These are phyloP conservation scores for Erodium chrysanthum DNA, from an alignment of 441 rosid species.

Conservation along the genomic window DNA sequence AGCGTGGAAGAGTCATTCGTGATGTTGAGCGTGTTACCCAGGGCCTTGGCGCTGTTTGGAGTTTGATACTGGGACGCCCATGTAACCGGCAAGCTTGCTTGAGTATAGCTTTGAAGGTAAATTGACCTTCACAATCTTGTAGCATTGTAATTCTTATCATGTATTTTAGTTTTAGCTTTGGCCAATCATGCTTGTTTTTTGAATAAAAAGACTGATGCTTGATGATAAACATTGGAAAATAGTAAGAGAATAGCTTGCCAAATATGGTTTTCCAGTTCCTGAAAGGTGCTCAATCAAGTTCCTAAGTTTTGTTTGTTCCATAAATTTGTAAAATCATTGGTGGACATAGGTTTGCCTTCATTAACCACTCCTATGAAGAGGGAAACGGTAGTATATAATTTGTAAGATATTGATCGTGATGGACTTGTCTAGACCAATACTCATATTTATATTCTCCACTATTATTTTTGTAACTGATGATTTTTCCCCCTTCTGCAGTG, in stretches of 20 bases:
- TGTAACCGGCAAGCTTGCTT: conserved; percentile 77
- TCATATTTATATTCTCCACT: not conserved
- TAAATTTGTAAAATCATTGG: not conserved
- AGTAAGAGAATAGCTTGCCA: not conserved
- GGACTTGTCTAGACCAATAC: not conserved
- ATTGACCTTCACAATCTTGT: conserved; percentile 15
- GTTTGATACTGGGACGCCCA: conserved; percentile 93
- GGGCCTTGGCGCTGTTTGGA: conserved; percentile 98
- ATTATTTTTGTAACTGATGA: not conserved
- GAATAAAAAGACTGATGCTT: not conserved
- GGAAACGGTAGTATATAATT: not conserved
- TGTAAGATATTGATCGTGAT: not conserved
- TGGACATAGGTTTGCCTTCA: not conserved
- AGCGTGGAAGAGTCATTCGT: conserved; percentile 51
- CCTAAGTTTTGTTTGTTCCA: not conserved
- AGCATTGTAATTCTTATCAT: not conserved
- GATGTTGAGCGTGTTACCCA: conserved; percentile 96
- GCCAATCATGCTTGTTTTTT: conserved; percentile 1
- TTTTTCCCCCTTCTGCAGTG: conserved; percentile 51
- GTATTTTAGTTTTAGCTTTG: not conserved
- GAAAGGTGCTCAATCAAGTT: not conserved
- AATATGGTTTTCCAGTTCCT: not conserved
- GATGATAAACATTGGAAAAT: not conserved
- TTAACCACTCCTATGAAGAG: not conserved
- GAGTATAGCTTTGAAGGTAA: conserved; percentile 84